These are phyloP conservation scores for Wickerhamomyces queroliae DNA, from an alignment of 805 yeast genomes.

Conservation along the genomic window DNA sequence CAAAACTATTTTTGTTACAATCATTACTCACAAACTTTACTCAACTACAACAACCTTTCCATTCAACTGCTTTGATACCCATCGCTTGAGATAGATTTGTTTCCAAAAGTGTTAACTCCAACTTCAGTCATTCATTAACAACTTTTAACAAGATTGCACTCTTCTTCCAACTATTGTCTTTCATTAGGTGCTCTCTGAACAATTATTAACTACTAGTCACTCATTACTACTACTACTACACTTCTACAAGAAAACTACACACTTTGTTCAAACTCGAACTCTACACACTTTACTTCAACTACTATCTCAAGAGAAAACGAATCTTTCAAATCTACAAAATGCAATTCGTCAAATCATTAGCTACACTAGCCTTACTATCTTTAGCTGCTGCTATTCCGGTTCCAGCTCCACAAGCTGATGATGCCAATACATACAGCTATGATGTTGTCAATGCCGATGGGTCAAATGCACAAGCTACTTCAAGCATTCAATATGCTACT, in stretches of 20 bases:
- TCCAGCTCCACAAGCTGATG: conserved; percentile 14
- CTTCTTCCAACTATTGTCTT: conserved; percentile 17
- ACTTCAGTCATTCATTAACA: conserved; percentile 21
- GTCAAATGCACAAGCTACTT: conserved; percentile 19
- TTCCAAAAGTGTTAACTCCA: conserved; percentile 8
- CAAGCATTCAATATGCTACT: conserved; percentile 12
- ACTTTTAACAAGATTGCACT: conserved; percentile 1
- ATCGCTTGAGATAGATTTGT: neutral
- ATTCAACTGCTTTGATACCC: conserved; percentile 1
- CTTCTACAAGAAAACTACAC: neutral
- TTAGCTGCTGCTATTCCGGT: conserved; percentile 16
- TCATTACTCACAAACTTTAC: too few relatives aligned
- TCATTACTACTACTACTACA: conserved; percentile 5
- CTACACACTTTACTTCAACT: conserved; percentile 1
- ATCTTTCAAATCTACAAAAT: conserved; percentile 8
- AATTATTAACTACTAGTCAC: conserved; percentile 14
- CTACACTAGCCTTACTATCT: conserved; percentile 16
- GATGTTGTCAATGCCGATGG: conserved; percentile 24
- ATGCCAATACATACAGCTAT: conserved; percentile 15
- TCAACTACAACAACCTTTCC: neutral
- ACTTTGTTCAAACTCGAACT: neutral
- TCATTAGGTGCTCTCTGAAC: conserved; percentile 15
- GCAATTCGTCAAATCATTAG: conserved; percentile 19
- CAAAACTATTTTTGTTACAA: neutral
- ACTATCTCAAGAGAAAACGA: neutral